Evolutionary conservation across 1,139 yeast genomes (phyloP).

Genomic region (Hansenula sp.): DNA sequence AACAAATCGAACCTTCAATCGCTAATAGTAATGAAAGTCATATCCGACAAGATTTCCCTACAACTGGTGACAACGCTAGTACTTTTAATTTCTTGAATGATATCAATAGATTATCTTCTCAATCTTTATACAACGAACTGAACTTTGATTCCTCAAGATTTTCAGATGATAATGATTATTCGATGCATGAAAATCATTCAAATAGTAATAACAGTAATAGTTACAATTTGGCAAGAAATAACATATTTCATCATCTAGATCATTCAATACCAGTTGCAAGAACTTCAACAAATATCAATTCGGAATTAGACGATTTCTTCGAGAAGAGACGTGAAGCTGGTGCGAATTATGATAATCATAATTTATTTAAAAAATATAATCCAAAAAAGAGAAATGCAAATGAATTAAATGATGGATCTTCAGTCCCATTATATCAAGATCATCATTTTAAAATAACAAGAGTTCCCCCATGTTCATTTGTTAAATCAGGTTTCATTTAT

Average conservation of each 20-base stretch:
- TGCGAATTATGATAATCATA: slow-evolving; percentile 2
- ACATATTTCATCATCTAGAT: neutral
- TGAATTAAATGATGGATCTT: neutral
- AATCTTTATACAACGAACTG: slow-evolving; percentile 5
- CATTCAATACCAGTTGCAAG: neutral
- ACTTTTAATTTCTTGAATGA: slow-evolving; percentile 3
- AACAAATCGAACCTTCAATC: neutral
- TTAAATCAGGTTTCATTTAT: neutral
- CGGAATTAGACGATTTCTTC: neutral
- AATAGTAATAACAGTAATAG: neutral
- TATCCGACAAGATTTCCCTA: neutral
- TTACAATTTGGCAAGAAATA: neutral
- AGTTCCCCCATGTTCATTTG: neutral
- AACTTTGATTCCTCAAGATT: neutral
- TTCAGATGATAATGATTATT: no score
- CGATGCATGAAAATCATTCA: no score
- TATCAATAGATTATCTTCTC: slow-evolving; percentile 11
- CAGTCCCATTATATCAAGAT: neutral
- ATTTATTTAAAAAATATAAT: slow-evolving; percentile 3
- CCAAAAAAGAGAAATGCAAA: slow-evolving; percentile 1
- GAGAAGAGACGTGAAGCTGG: slow-evolving; percentile 7
- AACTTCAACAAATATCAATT: neutral
- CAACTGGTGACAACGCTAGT: neutral
- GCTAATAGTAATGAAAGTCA: neutral
- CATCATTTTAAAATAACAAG: neutral